Conservation (phyloP, 495 filamentous ascomycete species). For the Penicillium parvum region DNA sequence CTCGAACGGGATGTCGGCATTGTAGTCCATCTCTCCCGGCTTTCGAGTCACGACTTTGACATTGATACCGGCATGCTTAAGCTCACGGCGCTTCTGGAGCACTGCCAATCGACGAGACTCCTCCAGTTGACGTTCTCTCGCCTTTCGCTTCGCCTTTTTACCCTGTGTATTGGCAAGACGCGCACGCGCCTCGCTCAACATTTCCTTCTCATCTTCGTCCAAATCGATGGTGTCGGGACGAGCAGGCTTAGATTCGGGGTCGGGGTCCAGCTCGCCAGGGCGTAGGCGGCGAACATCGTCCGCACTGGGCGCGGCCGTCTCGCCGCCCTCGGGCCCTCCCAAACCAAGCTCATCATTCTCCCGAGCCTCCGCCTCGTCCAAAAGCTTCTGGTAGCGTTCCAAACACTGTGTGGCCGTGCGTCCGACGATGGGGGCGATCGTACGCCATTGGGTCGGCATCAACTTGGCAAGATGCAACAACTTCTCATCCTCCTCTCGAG, state of each 20-base stretch:
- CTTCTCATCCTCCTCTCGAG: conserved; percentile 97
- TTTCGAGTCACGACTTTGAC: conserved; percentile 93
- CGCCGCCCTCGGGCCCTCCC: conserved; percentile 80
- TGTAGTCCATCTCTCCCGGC: conserved; percentile 98
- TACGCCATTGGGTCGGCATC: conserved; percentile 99
- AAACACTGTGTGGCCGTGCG: conserved; percentile 94
- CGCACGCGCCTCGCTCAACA: conserved; percentile 95
- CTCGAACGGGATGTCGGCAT: conserved; percentile 97
- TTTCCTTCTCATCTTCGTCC: conserved; percentile 98
- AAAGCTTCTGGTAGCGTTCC: conserved; percentile 91
- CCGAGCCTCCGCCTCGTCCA: conserved; percentile 91
- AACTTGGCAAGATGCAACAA: conserved; percentile 92
- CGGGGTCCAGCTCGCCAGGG: conserved; percentile 91
- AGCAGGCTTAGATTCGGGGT: conserved; percentile 95
- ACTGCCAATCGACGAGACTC: conserved; percentile 86
- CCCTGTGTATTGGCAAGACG: conserved; percentile 96
- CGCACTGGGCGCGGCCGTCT: conserved; percentile 81
- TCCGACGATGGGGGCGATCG: conserved; percentile 94
- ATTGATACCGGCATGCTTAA: conserved; percentile 97
- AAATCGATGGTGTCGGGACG: conserved; percentile 95
- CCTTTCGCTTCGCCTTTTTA: conserved; percentile 98
- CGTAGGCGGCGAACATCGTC: conserved; percentile 88
- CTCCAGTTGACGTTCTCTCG: conserved; percentile 89
- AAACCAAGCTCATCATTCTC: conserved; percentile 82
- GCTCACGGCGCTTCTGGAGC: conserved; percentile 89